Conservation (phyloP, 129 eudicot genomes). For the Lactuca saligna region DNA sequence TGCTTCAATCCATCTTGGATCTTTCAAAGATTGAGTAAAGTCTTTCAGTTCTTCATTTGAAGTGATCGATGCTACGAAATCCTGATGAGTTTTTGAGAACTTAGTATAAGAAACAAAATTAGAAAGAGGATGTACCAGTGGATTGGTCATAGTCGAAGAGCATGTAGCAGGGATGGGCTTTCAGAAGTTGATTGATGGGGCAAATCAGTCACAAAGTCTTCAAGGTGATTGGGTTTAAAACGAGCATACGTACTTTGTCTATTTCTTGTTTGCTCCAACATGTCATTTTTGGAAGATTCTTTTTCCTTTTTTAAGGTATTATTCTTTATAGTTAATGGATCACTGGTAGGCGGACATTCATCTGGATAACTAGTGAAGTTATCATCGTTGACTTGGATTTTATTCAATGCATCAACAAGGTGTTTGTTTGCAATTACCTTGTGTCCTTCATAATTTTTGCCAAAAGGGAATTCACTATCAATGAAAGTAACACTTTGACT, state of each 20-base stretch:
- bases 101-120: background rate
- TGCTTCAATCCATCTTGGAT: background rate
- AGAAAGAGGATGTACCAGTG: background rate
- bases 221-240: background rate
- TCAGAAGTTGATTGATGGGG: background rate
- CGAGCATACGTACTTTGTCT: background rate
- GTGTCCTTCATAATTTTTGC: background rate
- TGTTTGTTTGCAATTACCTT: background rate
- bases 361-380: too few relatives aligned
- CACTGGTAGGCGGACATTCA: too few relatives aligned
- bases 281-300: too few relatives aligned
- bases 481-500: background rate
- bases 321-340: too few relatives aligned
- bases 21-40: too few relatives aligned
- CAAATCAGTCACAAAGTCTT: slow-evolving; percentile 1
- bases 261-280: too few relatives aligned
- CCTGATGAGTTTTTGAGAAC: background rate
- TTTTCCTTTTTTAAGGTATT: too few relatives aligned
- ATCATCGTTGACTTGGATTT: background rate
- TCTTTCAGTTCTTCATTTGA: background rate
- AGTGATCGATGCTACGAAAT: background rate
- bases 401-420: background rate
- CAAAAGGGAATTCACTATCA: background rate
- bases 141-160: background rate
- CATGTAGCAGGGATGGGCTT: background rate